Conservation (phyloP, 2,329 filamentous ascomycete species). For the Uncinocarpus reesii region DNA sequence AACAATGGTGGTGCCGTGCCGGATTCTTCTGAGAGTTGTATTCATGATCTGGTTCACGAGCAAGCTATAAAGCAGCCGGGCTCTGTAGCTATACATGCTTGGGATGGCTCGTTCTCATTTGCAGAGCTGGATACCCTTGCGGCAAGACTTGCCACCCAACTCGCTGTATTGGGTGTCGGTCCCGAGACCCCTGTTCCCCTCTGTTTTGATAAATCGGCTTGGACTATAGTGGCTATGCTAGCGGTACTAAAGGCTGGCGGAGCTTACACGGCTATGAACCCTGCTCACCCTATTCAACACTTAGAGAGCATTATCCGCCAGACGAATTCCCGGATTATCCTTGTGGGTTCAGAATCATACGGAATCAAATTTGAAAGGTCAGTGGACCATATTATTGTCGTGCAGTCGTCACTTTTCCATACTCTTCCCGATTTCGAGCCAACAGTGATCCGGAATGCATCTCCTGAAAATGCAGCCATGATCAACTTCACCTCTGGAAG, state of each 20-base stretch:
- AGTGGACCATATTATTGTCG: slow-evolving; percentile 32
- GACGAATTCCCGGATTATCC: background rate
- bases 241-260: slow-evolving; percentile 35
- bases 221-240: slow-evolving; percentile 34
- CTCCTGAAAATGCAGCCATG: slow-evolving; percentile 38
- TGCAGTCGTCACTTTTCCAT: slow-evolving; percentile 44
- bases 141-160: slow-evolving; percentile 8
- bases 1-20: background rate
- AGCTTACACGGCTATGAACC: slow-evolving; percentile 34
- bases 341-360: background rate
- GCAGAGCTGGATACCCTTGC: slow-evolving; percentile 18
- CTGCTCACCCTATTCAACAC: slow-evolving; percentile 26
- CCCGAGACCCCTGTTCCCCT: slow-evolving; percentile 31
- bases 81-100: slow-evolving; percentile 17
- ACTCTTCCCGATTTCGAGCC: slow-evolving; percentile 41
- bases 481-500: background rate
- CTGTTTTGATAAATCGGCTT: slow-evolving; percentile 36
- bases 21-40: background rate
- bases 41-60: background rate
- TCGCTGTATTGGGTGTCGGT: slow-evolving; percentile 21
- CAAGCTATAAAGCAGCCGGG: slow-evolving; percentile 8
- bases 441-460: background rate
- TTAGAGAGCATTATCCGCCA: slow-evolving; percentile 8
- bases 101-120: slow-evolving; percentile 18
- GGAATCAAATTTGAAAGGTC: background rate